Percentiles rank a stretch among this genome's conserved stretches.
These are phyloP conservation scores for Pythium dissimile DNA, from an alignment of 352 stramenopile genomes.

Conservation along the genomic window DNA sequence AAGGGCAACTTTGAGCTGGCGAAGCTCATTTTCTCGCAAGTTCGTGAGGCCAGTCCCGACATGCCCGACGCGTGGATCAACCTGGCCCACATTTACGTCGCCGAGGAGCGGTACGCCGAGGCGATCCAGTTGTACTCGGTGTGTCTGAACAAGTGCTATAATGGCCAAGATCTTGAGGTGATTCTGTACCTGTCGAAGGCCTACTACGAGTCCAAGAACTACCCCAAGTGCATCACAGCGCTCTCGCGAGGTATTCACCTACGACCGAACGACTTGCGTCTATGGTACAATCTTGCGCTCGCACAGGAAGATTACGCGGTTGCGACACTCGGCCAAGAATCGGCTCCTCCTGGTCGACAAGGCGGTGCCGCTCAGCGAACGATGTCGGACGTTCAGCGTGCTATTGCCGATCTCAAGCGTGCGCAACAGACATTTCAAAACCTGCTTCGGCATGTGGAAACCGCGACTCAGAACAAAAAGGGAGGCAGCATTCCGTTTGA, in stretches of 20 bases:
- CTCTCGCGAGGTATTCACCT: slow-evolving; percentile 79
- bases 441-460: slow-evolving; percentile 66
- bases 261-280: slow-evolving; percentile 66
- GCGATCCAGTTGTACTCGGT: slow-evolving; percentile 96
- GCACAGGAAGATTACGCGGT: slow-evolving; percentile 87
- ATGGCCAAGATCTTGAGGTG: slow-evolving; percentile 79
- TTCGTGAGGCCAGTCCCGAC: slow-evolving; percentile 94
- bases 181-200: slow-evolving; percentile 81
- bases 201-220: slow-evolving; percentile 89
- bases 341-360: slow-evolving; percentile 31
- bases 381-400: slow-evolving; percentile 86
- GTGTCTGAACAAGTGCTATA: slow-evolving; percentile 88
- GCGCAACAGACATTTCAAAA: slow-evolving; percentile 83
- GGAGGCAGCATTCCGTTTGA: slow-evolving; percentile 61
- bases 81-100: slow-evolving; percentile 96
- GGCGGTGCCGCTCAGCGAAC: slow-evolving; percentile 60
- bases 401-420: slow-evolving; percentile 81
- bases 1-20: slow-evolving; percentile 96
- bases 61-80: slow-evolving; percentile 97
- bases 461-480: slow-evolving; percentile 54
- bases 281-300: slow-evolving; percentile 87
- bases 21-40: slow-evolving; percentile 95
- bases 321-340: slow-evolving; percentile 73
- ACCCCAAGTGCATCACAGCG: slow-evolving; percentile 82
- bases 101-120: slow-evolving; percentile 94